Base-by-base conservation (phyloP, 2,329 filamentous ascomycete genomes). In the Aspergillus aculeatus region DNA sequence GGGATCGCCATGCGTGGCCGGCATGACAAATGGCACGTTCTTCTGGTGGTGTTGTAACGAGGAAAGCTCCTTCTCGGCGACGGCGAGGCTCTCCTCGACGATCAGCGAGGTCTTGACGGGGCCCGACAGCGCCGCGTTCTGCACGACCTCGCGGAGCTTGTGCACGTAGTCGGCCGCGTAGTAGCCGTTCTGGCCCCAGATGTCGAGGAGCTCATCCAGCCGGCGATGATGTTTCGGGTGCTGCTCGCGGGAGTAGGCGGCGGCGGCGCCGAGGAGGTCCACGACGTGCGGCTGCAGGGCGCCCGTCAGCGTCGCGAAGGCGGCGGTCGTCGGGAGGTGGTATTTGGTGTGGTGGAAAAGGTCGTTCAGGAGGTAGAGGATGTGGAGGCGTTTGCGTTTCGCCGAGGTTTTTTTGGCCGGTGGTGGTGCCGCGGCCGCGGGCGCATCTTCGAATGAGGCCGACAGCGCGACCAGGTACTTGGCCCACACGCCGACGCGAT, bases 351-450 rank as follows among this genome's bases (percentile, higher is more conserved):
- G 89, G 71, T 92, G 87, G 24, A 96, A 80, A 26, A 91, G 78
- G 74, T 96, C 92, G 75, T 87, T 93, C 61, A 95, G 69, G 47
- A 96, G 76, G 73, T 94, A 93, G 5, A 96, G 81, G 5, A 95
- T 75, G 74, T 94, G 88, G 14, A 96, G 81, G 16, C 88, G 84
- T 68, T 86, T 89, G 62, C 91, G 85, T 71, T 86, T 87, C 32
- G 83, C 77, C 51, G 87, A 90, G 2, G 85, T 60, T 19, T 47
- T 35, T 16, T 44, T 55, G 35, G 55, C 5, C 58, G 71, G 70
- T 58, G 68, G 65, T 62, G 68, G 11, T 41, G 31, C 12, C 68
- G 23, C 23, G 23, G 23, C 4, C 23, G 23, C 23, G 29, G 55
- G n/a, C 26, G 58, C 57, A 52, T 67, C 64, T 51, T 70, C 61